A percentile compares a stretch with the other conserved stretches of the same genome.
Conservation (phyloP, 2,329 filamentous ascomycete genomes). For the Neurospora sp. region DNA sequence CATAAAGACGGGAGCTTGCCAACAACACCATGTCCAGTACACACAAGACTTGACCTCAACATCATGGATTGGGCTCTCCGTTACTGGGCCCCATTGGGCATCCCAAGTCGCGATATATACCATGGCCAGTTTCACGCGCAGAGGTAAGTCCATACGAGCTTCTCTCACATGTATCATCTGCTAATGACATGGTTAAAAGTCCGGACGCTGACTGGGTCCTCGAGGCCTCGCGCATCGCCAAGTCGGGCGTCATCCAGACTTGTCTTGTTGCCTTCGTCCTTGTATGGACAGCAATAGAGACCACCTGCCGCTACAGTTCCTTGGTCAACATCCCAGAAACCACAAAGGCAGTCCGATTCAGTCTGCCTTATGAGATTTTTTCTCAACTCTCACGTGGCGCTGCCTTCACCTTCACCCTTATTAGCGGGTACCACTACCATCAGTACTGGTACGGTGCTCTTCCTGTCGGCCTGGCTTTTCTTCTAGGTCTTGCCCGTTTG, state of each 20-base stretch:
- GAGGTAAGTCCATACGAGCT: neutral
- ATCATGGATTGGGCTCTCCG: neutral
- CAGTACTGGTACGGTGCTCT: conserved; percentile 28
- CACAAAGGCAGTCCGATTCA: conserved; percentile 27
- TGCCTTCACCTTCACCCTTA: conserved; percentile 28
- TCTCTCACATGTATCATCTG: neutral
- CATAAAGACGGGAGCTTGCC: neutral
- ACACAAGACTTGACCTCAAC: neutral
- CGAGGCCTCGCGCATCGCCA: conserved; percentile 27
- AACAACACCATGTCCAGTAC: neutral
- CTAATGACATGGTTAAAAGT: neutral
- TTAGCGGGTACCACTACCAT: conserved; percentile 25
- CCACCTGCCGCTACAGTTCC: conserved; percentile 23
- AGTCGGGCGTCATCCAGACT: conserved; percentile 31
- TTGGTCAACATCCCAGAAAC: conserved; percentile 22
- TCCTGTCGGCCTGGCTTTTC: conserved; percentile 30
- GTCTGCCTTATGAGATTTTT: conserved; percentile 31
- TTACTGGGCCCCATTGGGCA: neutral
- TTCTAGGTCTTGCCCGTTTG: conserved; percentile 34
- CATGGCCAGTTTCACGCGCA: neutral
- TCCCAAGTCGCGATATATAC: neutral
- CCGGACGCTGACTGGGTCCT: conserved; percentile 27
- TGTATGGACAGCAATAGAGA: conserved; percentile 16
- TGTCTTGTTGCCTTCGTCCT: conserved; percentile 27
- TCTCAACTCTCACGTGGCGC: conserved; percentile 31